Base-by-base conservation (phyloP, 805 yeast genomes). In the Wickerhamiella azymoides region DNA sequence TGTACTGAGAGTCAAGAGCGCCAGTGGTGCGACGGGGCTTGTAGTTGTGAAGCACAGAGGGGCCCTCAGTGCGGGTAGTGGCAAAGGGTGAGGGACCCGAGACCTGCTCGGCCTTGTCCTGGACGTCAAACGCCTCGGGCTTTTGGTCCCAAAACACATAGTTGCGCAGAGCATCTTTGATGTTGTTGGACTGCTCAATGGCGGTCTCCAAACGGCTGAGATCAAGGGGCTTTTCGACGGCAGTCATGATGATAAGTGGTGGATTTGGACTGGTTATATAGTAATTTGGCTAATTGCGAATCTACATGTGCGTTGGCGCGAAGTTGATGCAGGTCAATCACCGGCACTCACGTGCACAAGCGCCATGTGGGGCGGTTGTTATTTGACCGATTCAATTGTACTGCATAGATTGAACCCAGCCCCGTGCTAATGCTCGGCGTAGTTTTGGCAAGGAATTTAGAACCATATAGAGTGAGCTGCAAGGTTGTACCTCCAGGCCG, bases 81-180 rank as follows among this genome's bases (percentile, higher is more conserved):
- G 58, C 58, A 40, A 45, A 57, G 2, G 61, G 60, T 13, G 61
- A 56, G 7, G 58, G 56, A 13, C 62, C 62, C 11, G 18, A 36
- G 10, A n/a, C 36, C 14, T 46, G 46, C 36, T 37, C 35, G 21
- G 21, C 24, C 14, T 50, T 39, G 9, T 41, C 50, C 11, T 52
- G 54, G 8, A 53, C 41, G 11, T 53, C 56, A 35, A 53, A 53
- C 3, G 56, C 47, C 5, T 32, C 42, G 18, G 28, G 27, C 32
- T 44, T 37, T 13, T 53, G 52, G 25, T 44, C 43, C 36, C 38
- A 50, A 25, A 51, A 42, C 18, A 51, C 54, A 37, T 47, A 51
- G 16, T 42, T 47, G 10, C 33, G 32, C 6, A 30, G 33, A 13
- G 33, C 33, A 3, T 30, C 33, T 13, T 30, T 30, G 16, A 30